These are phyloP conservation scores for Vitis hybrid DNA, from an alignment of 177 flowering plant species.

Conservation along the genomic window DNA sequence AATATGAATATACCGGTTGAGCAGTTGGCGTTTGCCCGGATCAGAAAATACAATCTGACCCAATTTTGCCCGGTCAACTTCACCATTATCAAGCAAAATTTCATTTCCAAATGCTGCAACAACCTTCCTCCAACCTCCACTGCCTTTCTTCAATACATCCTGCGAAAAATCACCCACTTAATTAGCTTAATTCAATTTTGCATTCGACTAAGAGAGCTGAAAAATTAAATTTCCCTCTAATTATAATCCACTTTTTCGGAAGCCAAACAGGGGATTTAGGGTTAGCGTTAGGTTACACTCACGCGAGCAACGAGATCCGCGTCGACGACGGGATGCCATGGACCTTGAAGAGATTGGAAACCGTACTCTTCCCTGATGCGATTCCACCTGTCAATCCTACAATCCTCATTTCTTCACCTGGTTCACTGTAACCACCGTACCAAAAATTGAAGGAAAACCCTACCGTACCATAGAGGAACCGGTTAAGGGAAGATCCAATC, in stretches of 20 bases:
- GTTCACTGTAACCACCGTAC: not conserved
- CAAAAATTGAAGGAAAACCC: no score
- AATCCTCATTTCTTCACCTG: conserved; percentile 54
- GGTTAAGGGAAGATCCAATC: no score
- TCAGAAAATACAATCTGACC: conserved; percentile 86
- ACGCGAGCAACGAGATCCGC: conserved; percentile 92
- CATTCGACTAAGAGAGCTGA: not conserved
- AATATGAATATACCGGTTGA: conserved; percentile 51
- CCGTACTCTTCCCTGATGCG: conserved; percentile 88
- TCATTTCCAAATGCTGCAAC: conserved; percentile 82
- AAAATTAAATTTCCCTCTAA: no score
- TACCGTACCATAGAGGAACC: no score
- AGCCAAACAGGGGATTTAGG: no score
- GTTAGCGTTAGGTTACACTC: no score
- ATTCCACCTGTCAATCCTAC: conserved; percentile 96
- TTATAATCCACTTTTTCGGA: no score
- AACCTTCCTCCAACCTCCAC: conserved; percentile 82
- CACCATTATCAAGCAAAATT: conserved; percentile 66
- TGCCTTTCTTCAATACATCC: conserved; percentile 87
- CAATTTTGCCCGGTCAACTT: conserved; percentile 69
- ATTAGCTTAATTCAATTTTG: not conserved
- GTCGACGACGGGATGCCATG: conserved; percentile 77
- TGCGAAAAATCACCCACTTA: conserved; percentile 16
- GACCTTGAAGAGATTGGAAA: conserved; percentile 78
- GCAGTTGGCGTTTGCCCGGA: conserved; percentile 78